Base-by-base conservation (phyloP, 2,329 filamentous ascomycete genomes). In the Botrytis medusae region DNA sequence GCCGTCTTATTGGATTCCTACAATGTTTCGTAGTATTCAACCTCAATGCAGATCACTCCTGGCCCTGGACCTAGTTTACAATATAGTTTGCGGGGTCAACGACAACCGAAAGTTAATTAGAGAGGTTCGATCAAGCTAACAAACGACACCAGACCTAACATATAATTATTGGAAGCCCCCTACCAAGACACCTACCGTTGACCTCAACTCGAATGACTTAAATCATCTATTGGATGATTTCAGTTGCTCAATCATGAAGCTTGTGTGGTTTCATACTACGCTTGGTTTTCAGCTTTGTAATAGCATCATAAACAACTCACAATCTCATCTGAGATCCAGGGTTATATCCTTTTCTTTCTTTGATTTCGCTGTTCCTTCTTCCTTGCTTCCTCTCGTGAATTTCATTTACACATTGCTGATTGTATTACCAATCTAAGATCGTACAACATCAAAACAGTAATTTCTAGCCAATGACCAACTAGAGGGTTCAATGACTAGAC, bases 371-470 rank as follows among this genome's bases (percentile, higher is more conserved):
- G 32, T 29, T 32, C 25, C 4, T 44, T 42, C 34, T 54, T 68
- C 64, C 64, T 68, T 68, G 48, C 64, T 68, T 65, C 48, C 48
- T 42, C 25, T n/a, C 12, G 48, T 54, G 25, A 54, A 54, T n/a
- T 32, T 57, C n/a, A n/a, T 68, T 57, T 68, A 7, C 65, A n/a
- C 48, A 57, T 68, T 48, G 25, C 48, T 57, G 14, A 7, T 18
- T 68, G 65, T 42, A 37, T 57, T 32, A 54, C 65, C 18, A 42
- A n/a, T 57, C 54, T 68, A 48, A 68, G 34, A 68, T 57, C n/a
- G 65, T 57, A 68, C 65, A 68, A 57, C 65, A 68, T 57, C 9
- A 42, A n/a, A 42, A 32, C 48, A 51, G 65, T 57, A 42, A n/a
- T 14, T 57, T 42, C 7, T 54, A 57, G 34, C 65, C 65, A 68